These are phyloP conservation scores for Gleditsia sinensis DNA, from an alignment of 306 rosid genomes.

Conservation along the genomic window DNA sequence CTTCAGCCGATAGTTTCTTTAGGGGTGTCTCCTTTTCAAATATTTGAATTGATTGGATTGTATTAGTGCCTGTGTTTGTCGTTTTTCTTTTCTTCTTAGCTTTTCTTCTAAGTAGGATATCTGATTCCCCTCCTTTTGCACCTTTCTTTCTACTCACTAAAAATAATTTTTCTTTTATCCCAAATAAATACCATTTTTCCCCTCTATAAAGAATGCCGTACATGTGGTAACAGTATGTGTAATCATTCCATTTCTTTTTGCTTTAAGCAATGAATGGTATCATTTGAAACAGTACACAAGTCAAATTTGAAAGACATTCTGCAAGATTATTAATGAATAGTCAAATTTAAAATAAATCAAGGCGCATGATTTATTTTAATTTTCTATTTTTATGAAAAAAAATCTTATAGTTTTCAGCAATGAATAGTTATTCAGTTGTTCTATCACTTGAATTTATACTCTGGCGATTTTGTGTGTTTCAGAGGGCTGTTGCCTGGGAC, in stretches of 20 bases:
- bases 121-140: background rate
- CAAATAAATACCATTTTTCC: background rate
- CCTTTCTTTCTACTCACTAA: background rate
- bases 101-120: background rate
- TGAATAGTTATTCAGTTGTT: conserved; percentile 20
- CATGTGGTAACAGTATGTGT: background rate
- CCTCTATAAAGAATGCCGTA: background rate
- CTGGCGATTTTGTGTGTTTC: conserved; percentile 32
- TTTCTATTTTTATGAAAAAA: conserved; percentile 16
- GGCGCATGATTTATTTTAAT: too few species aligned
- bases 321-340: conserved; percentile 1
- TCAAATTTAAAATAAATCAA: background rate
- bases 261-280: background rate
- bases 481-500: conserved; percentile 98
- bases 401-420: background rate
- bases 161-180: background rate
- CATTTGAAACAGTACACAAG: background rate
- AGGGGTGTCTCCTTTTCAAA: background rate
- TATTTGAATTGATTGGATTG: background rate
- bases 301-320: conserved; percentile 12
- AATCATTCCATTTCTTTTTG: background rate
- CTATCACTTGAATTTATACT: conserved; percentile 17
- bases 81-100: background rate
- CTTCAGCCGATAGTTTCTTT: too few species aligned
- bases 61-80: background rate